Conservation (phyloP, 305 asterid genomes). For the Fraxinus latifolia region DNA sequence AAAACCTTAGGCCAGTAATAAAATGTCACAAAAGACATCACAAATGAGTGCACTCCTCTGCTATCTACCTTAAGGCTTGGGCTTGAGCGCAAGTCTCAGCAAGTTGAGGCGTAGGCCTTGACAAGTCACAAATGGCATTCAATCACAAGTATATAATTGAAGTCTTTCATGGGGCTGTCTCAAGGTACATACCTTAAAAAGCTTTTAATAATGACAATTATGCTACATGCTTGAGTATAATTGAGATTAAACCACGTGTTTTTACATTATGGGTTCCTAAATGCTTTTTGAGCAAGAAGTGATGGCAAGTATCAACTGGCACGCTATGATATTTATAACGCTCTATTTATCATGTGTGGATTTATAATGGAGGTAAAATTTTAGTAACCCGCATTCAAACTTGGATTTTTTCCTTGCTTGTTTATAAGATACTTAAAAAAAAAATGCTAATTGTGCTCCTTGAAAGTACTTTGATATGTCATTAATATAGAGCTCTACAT, state of each 20-base stretch:
- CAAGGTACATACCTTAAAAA: not conserved
- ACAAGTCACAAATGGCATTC: not conserved
- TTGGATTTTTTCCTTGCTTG: not conserved
- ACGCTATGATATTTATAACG: not conserved
- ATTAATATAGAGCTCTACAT: not conserved
- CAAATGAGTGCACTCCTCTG: not conserved
- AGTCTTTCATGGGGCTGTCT: not conserved
- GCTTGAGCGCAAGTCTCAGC: not conserved
- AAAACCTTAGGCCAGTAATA: not conserved
- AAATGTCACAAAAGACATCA: not conserved
- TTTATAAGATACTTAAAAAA: not conserved
- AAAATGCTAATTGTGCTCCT: not conserved
- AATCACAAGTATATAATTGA: not conserved
- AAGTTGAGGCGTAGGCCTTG: not conserved
- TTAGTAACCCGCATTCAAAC: not conserved
- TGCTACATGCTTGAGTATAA: not conserved
- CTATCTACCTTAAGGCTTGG: not conserved
- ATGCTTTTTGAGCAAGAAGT: not conserved
- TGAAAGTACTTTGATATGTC: not conserved
- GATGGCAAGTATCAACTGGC: not conserved
- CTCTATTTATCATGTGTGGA: not conserved
- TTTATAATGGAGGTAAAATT: not conserved
- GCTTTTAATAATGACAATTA: not conserved
- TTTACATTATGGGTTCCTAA: not conserved
- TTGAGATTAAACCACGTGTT: not conserved